These are phyloP conservation scores for Penicillium angulare DNA, from an alignment of 495 filamentous ascomycete genomes.

Conservation along the genomic window DNA sequence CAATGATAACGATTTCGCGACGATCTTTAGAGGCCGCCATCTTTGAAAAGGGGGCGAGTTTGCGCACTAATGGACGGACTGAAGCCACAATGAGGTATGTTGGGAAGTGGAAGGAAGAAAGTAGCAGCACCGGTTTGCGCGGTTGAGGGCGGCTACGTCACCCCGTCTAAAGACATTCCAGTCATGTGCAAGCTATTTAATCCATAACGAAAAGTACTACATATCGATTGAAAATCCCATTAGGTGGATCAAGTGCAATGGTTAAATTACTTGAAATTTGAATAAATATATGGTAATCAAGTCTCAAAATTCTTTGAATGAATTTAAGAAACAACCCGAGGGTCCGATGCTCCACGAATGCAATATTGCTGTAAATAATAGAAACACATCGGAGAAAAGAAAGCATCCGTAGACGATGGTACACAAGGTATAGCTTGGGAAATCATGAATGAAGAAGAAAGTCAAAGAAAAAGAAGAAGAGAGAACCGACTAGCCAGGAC, in stretches of 20 bases:
- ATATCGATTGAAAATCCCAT: background rate
- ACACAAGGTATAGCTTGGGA: background rate
- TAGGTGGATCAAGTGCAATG: background rate
- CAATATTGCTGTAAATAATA: slow-evolving; percentile 17
- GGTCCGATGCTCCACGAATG: slow-evolving; percentile 27
- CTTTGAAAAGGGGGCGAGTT: slow-evolving; percentile 21
- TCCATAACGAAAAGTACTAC: no score
- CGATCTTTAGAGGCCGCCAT: slow-evolving; percentile 40
- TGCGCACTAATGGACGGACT: slow-evolving; percentile 13
- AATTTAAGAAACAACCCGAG: slow-evolving; percentile 12
- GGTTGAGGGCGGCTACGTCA: slow-evolving; percentile 25
- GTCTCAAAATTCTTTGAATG: slow-evolving; percentile 7
- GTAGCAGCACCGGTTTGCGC: background rate
- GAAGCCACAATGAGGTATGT: slow-evolving; percentile 28
- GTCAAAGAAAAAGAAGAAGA: slow-evolving; percentile 4
- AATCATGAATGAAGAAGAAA: background rate
- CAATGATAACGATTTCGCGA: slow-evolving; percentile 68
- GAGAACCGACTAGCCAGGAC: slow-evolving; percentile 31
- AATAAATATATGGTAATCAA: slow-evolving; percentile 6
- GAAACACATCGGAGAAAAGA: background rate
- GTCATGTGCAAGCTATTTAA: slow-evolving; percentile 26
- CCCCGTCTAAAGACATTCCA: slow-evolving; percentile 7
- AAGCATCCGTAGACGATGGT: background rate
- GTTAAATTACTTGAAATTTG: slow-evolving; percentile 5
- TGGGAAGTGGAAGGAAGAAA: slow-evolving; percentile 1